A percentile compares a stretch with the other conserved stretches of the same genome.
Conservation (phyloP, 176 grass and related monocot species). For the Oryza officinalis region DNA sequence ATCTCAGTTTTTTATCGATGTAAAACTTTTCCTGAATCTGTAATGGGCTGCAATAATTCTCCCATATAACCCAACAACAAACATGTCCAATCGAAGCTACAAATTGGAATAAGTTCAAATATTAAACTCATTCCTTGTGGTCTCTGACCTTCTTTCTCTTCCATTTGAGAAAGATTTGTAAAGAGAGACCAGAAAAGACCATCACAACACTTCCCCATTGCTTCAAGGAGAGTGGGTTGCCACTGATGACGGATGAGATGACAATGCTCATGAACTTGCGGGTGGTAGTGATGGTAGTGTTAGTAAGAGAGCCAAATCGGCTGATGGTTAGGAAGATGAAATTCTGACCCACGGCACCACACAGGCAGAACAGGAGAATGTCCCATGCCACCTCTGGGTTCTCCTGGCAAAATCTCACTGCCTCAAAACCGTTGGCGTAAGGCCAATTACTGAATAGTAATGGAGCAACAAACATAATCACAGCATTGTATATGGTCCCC, state of each 20-base stretch:
- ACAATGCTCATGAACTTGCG: slow-evolving; percentile 96
- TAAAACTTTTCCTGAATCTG: slow-evolving; percentile 29
- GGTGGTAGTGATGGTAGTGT: slow-evolving; percentile 95
- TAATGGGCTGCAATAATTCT: slow-evolving; percentile 21
- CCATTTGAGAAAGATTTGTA: slow-evolving; percentile 85
- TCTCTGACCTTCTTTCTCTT: slow-evolving; percentile 69
- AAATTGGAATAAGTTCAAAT: slow-evolving; percentile 14
- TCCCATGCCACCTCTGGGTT: slow-evolving; percentile 96
- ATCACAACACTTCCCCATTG: slow-evolving; percentile 81
- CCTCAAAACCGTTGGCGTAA: slow-evolving; percentile 80
- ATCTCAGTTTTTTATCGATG: neutral
- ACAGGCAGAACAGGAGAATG: slow-evolving; percentile 86
- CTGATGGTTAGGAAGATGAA: slow-evolving; percentile 99
- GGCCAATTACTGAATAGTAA: slow-evolving; percentile 72
- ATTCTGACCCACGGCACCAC: slow-evolving; percentile 83
- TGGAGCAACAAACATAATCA: slow-evolving; percentile 81
- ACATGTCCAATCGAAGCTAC: slow-evolving; percentile 29
- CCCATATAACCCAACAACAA: slow-evolving; percentile 17
- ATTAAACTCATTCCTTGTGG: slow-evolving; percentile 45
- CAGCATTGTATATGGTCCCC: slow-evolving; percentile 85
- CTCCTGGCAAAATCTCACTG: slow-evolving; percentile 70
- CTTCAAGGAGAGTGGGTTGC: slow-evolving; percentile 69
- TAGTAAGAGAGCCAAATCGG: slow-evolving; percentile 88
- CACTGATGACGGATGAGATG: slow-evolving; percentile 79
- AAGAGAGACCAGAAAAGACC: slow-evolving; percentile 63